Percentiles rank a stretch among this genome's conserved stretches.
phyloP scores from a whole-genome alignment of 768 basidiomycete species.

The Rossbeevera mucosa region DNA sequence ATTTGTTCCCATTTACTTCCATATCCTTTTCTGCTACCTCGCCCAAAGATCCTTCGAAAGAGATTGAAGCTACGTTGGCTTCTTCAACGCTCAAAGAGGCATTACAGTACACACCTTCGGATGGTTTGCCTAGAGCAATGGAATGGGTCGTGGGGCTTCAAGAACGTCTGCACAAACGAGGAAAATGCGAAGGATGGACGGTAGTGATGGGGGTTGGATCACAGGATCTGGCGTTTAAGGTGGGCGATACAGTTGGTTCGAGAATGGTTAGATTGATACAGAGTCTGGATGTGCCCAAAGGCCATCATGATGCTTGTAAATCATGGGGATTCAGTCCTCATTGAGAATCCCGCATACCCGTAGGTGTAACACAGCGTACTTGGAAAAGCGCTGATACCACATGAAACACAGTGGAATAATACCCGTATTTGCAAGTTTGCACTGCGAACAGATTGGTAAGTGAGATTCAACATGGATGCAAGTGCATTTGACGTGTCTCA shows the following conservation, averaged over 20 bases:
- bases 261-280: not conserved
- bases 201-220: conserved; percentile 70
- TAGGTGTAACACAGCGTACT: conserved; percentile 24
- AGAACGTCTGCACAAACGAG: conserved; percentile 56
- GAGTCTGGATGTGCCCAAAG: conserved; percentile 31
- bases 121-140: conserved; percentile 51
- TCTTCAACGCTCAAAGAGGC: conserved; percentile 41
- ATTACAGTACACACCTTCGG: conserved; percentile 68
- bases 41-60: conserved; percentile 27
- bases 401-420: conserved; percentile 48
- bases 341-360: conserved; percentile 77
- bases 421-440: conserved; percentile 49
- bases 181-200: conserved; percentile 58
- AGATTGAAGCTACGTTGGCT: conserved; percentile 45
- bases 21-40: not conserved
- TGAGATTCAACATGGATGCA: conserved; percentile 5
- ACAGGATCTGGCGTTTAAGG: conserved; percentile 83
- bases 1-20: conserved; percentile 13
- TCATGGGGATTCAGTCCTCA: conserved; percentile 66
- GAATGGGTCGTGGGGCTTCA: conserved; percentile 68
- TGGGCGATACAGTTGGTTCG: not conserved
- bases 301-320: conserved; percentile 63
- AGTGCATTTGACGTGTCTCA: not conserved
- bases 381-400: not conserved
- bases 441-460: conserved; percentile 51